Evolutionary conservation across 257 asterid species (phyloP), one percentile per base, ranked within the genome.

Genomic region (Petunia secreta): DNA sequence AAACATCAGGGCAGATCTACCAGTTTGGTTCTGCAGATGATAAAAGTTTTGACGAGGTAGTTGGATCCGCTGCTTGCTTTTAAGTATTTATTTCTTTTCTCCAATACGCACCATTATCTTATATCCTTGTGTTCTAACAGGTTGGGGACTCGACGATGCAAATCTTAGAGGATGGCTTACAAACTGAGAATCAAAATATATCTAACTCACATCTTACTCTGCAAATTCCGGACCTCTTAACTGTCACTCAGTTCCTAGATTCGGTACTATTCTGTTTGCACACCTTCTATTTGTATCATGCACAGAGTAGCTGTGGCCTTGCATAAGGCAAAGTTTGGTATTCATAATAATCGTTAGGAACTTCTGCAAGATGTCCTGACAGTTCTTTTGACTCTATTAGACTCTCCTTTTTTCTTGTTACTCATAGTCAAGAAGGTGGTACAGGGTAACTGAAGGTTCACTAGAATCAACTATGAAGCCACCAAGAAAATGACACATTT

Each of bases 231-330:
- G 80, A 77, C 83, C 88, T 92, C 85, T 83, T 91, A 85, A 87
- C 91, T 52, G 93, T 91, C 38, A 86, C 91, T 82, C 92, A 92
- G 77, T 87, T 92, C 88, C 82, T 92, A 82, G 90, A 91, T 80
- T 89, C 91, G 89, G 97, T 92, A 92, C 38, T 89, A 73, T 78
- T 80, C 62, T 71, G 11, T 34, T 71, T 48, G 44, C 77, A 48
- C 34, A 11, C 16, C 60, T 48, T 71, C 34, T 5, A 50, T 50
- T 71, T 6, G 41, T 34, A 34, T 50, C 62, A 71, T 48, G 62
- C 62, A 50, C 34, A 48, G 3, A 71, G 60, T 48, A 5, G 34
- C 43, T 34, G 16, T 25, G 15, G 77, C 9, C 48, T 71, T 71
- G 34, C 62, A 14, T 34, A 50, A 34, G 44, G 77, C 48, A 71